Base-by-base conservation (phyloP, 2,329 filamentous ascomycete genomes). In the Colletotrichum godetiae region DNA sequence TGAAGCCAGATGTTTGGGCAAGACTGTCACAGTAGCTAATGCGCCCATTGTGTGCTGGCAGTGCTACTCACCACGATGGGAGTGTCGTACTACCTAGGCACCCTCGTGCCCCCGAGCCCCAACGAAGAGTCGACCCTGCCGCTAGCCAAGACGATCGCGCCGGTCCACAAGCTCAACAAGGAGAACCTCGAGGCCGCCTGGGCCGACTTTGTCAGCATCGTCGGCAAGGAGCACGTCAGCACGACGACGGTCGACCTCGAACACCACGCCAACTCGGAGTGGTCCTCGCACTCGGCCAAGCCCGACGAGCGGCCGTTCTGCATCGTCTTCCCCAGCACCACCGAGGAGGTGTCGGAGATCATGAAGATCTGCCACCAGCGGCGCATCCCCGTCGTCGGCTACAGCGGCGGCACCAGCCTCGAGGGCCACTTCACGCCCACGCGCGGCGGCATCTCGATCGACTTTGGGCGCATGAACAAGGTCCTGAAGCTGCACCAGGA, bases 401-500 rank as follows among this genome's bases (percentile, higher is more conserved):
- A 95, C 84, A 95, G 92, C 70, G 95, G 95, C 56, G 95, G 95
- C 42, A 98, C 95, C 8, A 95, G 93, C 78, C 86, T 98, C 37
- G 95, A 98, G 83, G 95, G 95, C 1, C 94, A 98, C 82, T 97
- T 94, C 82, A 92, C 94, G 1, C 91, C 95, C 2, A 98, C 95
- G 19, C 87, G 92, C 76, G 93, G 94, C 70, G 95, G 95, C 24
- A 91, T 98, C 37, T 96, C 94, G 77, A 89, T 98, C 78, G 94
- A 98, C 82, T 97, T 98, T 81, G 88, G 89, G 63, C 89, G 92
- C 74, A 98, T 98, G 95, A 90, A 96, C 83, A 90, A 92, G 80
- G 92, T 98, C 65, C 75, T 98, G 42, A 85, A 88, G 46, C 84
- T 98, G 77, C 93, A 98, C 84, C 92, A 93, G 82, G 91, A 92